Evolutionary conservation across 768 basidiomycete species (phyloP), one percentile per base, ranked within the genome.

Genomic region (Nidula microcarpa): DNA sequence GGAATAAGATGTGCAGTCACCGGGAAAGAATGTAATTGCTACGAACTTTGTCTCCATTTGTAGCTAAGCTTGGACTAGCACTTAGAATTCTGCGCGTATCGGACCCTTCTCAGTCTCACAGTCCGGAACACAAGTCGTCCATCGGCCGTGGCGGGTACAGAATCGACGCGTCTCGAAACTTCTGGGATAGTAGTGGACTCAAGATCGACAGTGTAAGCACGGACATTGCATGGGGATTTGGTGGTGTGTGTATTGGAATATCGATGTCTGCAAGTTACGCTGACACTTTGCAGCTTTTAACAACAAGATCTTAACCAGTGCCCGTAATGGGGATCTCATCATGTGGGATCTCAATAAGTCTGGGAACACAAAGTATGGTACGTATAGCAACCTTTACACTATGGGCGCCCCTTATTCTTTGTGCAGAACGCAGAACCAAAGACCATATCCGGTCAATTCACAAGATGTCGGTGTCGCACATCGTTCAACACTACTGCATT

Each of bases 191-290:
- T 0, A 89, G 82, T 51, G 87, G 87, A 0, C 69, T 92, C 52
- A 91, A 91, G 68, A 82, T 87, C 16, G 89, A 91, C 51, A 86
- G 86, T 61, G 79, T 85, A 0, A 85, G 80, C 59, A 92, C 89
- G 0, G 89, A 89, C 60, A 84, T 91, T 16, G 86, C 81, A n/a
- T 92, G 90, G 90, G 85, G 84, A 23, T 76, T 77, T 58, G 86
- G 85, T 50, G 66, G 87, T 87, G 54, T 52, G 82, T 73, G 23
- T 36, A 30, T 52, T 50, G 32, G 35, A 39, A 30, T 1, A 41
- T 41, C 6, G 45, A 43, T 18, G 17, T 41, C 10, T 50, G 5
- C 37, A 36, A 13, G 10, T 47, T 50, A 33, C 32, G 57, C 1
- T 51, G 36, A 52, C 33, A n/a, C 47, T 55, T 16, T 37, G 8